Evolutionary conservation across 768 basidiomycete genomes (phyloP).

Genomic region (Suillus tomentosus): DNA sequence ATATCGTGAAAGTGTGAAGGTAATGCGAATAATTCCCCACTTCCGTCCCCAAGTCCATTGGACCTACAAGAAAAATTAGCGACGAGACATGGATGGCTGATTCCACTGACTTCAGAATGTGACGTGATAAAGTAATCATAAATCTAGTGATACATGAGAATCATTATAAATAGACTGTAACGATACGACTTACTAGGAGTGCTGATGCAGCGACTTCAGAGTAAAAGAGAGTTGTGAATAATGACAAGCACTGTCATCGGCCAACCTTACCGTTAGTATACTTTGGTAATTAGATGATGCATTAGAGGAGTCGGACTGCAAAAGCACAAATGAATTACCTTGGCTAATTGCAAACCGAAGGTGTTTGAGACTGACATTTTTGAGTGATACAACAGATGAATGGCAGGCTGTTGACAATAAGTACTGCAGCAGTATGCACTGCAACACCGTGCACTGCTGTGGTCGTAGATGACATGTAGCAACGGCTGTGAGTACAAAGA

Average conservation of each 20-base stretch:
- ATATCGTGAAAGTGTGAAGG: conserved; percentile 10
- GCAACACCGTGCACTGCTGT: background rate
- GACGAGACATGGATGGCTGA: background rate
- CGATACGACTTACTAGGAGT: background rate
- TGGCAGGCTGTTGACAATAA: background rate
- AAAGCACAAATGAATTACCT: background rate
- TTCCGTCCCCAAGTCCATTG: conserved; percentile 16
- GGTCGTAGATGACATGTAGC: background rate
- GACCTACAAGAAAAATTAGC: conserved; percentile 16
- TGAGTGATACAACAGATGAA: background rate
- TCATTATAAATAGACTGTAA: background rate
- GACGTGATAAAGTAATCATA: background rate
- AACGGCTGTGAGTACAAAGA: background rate
- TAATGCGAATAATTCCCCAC: conserved; percentile 3
- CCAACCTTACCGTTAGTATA: background rate
- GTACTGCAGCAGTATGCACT: background rate
- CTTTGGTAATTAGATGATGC: background rate
- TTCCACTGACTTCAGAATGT: background rate
- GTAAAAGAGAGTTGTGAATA: background rate
- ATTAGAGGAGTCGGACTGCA: background rate
- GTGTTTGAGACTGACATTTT: background rate
- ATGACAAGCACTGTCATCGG: background rate
- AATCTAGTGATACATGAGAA: background rate
- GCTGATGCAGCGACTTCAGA: background rate
- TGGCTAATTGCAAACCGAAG: background rate